These are phyloP conservation scores for Alternaria postmessia DNA, from an alignment of 2,329 filamentous ascomycete genomes.

Conservation along the genomic window DNA sequence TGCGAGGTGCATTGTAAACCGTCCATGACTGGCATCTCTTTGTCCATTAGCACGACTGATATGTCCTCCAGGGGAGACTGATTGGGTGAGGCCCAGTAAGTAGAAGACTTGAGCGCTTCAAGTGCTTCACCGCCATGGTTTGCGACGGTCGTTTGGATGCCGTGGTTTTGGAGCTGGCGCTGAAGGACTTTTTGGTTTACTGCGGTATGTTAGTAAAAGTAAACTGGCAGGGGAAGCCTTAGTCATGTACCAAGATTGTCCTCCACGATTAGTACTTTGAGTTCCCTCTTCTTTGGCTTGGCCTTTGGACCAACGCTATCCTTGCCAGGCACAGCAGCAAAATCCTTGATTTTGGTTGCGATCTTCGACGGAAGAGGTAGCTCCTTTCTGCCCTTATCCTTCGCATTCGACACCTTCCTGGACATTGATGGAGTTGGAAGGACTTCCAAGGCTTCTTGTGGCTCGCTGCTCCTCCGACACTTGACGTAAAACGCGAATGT, in stretches of 20 bases:
- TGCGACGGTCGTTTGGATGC: slow-evolving; percentile 56
- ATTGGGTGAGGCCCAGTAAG: slow-evolving; percentile 50
- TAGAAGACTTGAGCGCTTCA: slow-evolving; percentile 53
- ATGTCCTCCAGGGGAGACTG: slow-evolving; percentile 23
- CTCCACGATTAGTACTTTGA: slow-evolving; percentile 55
- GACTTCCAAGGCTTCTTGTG: slow-evolving; percentile 41
- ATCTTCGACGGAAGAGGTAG: slow-evolving; percentile 7
- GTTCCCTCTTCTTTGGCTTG: slow-evolving; percentile 26
- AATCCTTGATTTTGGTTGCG: slow-evolving; percentile 47
- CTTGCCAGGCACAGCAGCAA: slow-evolving; percentile 34
- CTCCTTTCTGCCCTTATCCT: slow-evolving; percentile 28
- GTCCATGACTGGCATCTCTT: slow-evolving; percentile 56
- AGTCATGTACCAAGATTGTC: slow-evolving; percentile 46
- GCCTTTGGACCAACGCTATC: slow-evolving; percentile 8
- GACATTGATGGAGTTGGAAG: slow-evolving; percentile 34
- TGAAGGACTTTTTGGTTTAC: slow-evolving; percentile 60
- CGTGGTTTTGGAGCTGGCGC: slow-evolving; percentile 59
- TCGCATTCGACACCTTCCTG: slow-evolving; percentile 43
- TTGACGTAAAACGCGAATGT: slow-evolving; percentile 82
- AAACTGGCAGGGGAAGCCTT: too few species aligned
- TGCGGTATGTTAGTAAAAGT: slow-evolving; percentile 25
- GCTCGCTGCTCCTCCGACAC: slow-evolving; percentile 63
- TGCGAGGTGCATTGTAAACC: slow-evolving; percentile 49
- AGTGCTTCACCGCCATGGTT: slow-evolving; percentile 61
- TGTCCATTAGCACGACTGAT: slow-evolving; percentile 50